Base-by-base conservation (phyloP, 495 filamentous ascomycete genomes). In the Ramalina intermedia region DNA sequence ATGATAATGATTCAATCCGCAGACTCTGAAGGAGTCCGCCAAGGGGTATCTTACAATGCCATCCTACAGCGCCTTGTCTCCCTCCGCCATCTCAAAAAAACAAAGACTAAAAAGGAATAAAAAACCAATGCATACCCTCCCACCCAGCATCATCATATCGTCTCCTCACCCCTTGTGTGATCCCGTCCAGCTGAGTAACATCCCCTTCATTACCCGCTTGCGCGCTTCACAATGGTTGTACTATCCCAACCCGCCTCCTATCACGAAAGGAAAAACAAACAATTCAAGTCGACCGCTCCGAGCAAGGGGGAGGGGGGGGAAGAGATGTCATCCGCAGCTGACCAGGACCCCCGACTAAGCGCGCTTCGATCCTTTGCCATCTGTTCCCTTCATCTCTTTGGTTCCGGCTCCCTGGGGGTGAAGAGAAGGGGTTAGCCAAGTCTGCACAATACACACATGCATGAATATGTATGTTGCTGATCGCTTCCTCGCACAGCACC, bases 381-480 rank as follows among this genome's bases (percentile, higher is more conserved):
- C 61, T 18, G 61, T 61, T 40, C 58, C 63, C 38, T 58, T 61
- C 49, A 56, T 59, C 53, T 66, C 64, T 57, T 66, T 66, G 37
- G 63, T 61, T 17, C 57, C 62, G 14, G 62, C 61, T 37, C 55
- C 62, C 63, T 66, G 40, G 6, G 45, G 52, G 21, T n/a, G 26
- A 42, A 20, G 14, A 18, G 11, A 33, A 18, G 26, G 14, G 9
- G 23, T 36, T 26, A 17, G 29, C 26, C 26, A 17, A 47, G 6
- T 6, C 8, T 6, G 13, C 16, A 2, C n/a, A 9, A 12, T 8
- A 45, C 18, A 45, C n/a, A 26, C n/a, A n/a, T 4, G 23, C 18
- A 20, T 20, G 18, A 20, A 20, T 20, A 20, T 20, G 18, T 20
- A 20, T 20, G 18, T 20, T 20, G 18, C 18, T 20, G 1, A 20